Base-by-base conservation (phyloP, 805 yeast genomes). In the Starmerella floricola region DNA sequence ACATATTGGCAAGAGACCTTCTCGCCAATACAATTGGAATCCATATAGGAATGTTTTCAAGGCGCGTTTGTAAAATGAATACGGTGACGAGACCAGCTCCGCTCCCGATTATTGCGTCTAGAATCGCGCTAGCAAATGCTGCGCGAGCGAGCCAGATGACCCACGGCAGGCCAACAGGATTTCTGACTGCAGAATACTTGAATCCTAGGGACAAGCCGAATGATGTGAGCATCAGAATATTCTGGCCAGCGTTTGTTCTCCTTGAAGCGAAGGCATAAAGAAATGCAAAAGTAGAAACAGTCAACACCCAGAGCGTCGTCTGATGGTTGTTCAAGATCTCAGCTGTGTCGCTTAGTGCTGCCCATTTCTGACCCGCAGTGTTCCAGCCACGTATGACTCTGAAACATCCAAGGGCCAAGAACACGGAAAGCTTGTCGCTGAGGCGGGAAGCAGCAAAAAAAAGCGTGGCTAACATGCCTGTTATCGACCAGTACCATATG, bases 401-500 rank as follows among this genome's bases (percentile, higher is more conserved):
- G 8, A 61, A 58, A 17, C 42, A 23, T 20, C 39, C 54, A 39
- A 23, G 49, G 21, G 31, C 48, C 13, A 57, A 36, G 40, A 44
- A 44, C 48, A 56, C 15, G 2, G 26, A 18, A 6, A 41, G 18
- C 18, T 37, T 36, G n/a, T 10, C 30, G 4, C 6, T 21, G 2
- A 18, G 6, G 10, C 15, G n/a, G 16, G 15, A 16, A 12, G 30
- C 6, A 6, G 24, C 24, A 6, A 38, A 26, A 16, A 40, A 36
- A 2, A 39, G 21, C 8, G 31, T 16, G 46, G 38, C 46, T n/a
- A 51, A 49, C 0, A 49, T 10, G 8, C 70, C 67, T 0, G 73
- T 65, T 0, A 72, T 57, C 18, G 72, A 63, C 77, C 84, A 81
- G 83, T 94, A 91, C 98, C 98, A 91, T 15, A 87, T 60, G 56